Evolutionary conservation across 768 basidiomycete species (phyloP).

Genomic region (Albatrellus ellisii): DNA sequence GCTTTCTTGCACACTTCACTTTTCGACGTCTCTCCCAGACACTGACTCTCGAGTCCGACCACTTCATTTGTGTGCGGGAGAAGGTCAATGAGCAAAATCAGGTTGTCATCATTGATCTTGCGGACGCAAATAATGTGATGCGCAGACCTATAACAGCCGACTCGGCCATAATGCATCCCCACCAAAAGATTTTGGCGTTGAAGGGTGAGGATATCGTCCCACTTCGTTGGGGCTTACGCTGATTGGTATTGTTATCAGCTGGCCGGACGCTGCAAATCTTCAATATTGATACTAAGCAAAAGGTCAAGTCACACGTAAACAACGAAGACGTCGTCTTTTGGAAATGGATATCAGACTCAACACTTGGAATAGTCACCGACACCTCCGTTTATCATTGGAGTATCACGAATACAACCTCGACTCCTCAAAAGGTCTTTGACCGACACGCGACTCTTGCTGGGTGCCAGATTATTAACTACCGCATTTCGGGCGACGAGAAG

Average conservation of each 20-base stretch:
- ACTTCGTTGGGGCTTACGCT: background rate
- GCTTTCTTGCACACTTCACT: conserved; percentile 1
- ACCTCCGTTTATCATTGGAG: conserved; percentile 89
- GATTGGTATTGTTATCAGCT: conserved; percentile 33
- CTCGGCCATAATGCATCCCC: conserved; percentile 96
- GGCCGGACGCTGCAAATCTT: conserved; percentile 92
- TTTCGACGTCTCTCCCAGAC: conserved; percentile 33
- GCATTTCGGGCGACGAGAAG: conserved; percentile 83
- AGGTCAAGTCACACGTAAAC: conserved; percentile 91
- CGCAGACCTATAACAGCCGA: conserved; percentile 96
- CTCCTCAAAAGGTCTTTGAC: conserved; percentile 91
- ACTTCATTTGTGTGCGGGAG: conserved; percentile 96
- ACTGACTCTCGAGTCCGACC: conserved; percentile 92
- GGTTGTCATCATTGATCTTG: conserved; percentile 97
- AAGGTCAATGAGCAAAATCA: conserved; percentile 92
- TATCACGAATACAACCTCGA: conserved; percentile 55
- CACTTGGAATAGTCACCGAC: conserved; percentile 93
- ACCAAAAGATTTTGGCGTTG: conserved; percentile 91
- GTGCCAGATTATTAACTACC: conserved; percentile 98
- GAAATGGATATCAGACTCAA: conserved; percentile 93
- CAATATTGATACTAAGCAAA: conserved; percentile 95
- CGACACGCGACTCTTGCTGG: conserved; percentile 89
- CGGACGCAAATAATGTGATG: conserved; percentile 94
- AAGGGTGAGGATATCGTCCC: conserved; percentile 40
- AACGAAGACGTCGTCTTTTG: conserved; percentile 95